These are phyloP conservation scores for Hortaea werneckii DNA, from an alignment of 2,329 filamentous ascomycete species.

Conservation along the genomic window DNA sequence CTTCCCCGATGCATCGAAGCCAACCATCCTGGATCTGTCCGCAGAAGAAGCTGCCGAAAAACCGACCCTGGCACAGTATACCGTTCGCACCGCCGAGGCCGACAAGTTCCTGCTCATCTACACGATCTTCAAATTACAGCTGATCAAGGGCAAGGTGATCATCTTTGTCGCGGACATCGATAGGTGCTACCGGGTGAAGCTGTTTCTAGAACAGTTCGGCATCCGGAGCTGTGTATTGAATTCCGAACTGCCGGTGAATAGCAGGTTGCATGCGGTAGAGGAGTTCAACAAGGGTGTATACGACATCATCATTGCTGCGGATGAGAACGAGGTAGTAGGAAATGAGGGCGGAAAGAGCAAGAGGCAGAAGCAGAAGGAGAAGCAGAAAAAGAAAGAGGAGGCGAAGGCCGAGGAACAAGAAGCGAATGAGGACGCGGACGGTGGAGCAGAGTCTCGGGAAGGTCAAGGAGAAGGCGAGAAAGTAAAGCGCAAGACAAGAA, in stretches of 20 bases:
- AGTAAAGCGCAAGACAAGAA: constrained; percentile 34
- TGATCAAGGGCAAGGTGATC: constrained; percentile 87
- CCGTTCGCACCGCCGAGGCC: constrained; percentile 88
- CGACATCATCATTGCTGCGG: constrained; percentile 94
- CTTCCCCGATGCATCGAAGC: constrained; percentile 48
- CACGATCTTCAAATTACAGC: constrained; percentile 86
- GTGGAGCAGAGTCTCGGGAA: constrained; percentile 24
- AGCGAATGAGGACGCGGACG: constrained; percentile 5
- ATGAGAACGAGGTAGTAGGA: constrained; percentile 78
- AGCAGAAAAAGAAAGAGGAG: constrained; percentile 23
- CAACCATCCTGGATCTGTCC: constrained; percentile 69
- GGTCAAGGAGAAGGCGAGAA: constrained; percentile 15
- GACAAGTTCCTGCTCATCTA: constrained; percentile 92
- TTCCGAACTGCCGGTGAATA: constrained; percentile 87
- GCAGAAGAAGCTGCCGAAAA: constrained; percentile 51
- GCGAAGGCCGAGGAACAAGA: constrained; percentile 1
- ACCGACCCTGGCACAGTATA: constrained; percentile 72
- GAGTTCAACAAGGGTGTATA: constrained; percentile 97
- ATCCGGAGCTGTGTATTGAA: constrained; percentile 90
- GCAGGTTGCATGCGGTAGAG: constrained; percentile 84
- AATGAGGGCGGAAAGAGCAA: constrained; percentile 41
- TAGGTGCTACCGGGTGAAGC: constrained; percentile 79
- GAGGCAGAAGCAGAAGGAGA: constrained; percentile 12
- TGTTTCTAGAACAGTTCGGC: constrained; percentile 94
- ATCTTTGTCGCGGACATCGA: constrained; percentile 82